Conservation (phyloP, 2,329 filamentous ascomycete genomes). For the Sordariomycetes sp. region DNA sequence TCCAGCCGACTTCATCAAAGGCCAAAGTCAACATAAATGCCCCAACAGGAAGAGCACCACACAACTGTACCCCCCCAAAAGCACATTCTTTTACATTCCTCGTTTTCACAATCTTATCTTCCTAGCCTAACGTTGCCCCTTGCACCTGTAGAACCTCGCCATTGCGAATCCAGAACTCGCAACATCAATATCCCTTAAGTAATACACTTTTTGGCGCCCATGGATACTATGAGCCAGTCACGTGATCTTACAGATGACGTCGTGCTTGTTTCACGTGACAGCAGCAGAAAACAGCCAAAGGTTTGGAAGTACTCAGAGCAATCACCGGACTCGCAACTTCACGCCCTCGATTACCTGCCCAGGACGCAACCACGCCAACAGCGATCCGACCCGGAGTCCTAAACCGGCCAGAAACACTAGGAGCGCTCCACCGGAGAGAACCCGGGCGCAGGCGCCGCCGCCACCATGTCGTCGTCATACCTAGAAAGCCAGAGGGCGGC, state of each 20-base stretch:
- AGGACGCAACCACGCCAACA: not conserved
- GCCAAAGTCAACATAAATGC: no score
- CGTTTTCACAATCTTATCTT: no score
- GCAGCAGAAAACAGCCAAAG: not conserved
- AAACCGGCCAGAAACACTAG: not conserved
- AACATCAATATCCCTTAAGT: no score
- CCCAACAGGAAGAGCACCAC: no score
- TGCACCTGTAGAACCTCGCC: no score
- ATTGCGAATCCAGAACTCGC: no score
- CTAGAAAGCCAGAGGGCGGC: constrained; percentile 55
- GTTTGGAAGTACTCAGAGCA: not conserved
- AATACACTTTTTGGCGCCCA: not conserved
- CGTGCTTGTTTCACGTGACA: not conserved
- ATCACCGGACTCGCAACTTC: not conserved
- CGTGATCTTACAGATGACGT: not conserved
- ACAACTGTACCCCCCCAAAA: no score
- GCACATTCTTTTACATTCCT: no score
- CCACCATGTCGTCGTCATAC: constrained; percentile 44
- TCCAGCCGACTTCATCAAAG: no score
- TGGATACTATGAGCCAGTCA: not conserved
- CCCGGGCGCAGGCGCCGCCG: constrained; percentile 3
- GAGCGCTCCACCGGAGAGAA: not conserved
- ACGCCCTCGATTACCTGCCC: not conserved
- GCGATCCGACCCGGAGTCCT: not conserved
- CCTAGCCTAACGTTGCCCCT: no score